Evolutionary conservation across 2,329 filamentous ascomycete genomes (phyloP), one percentile per base, ranked within the genome.

Genomic region (Phyllosticta ampelicida): DNA sequence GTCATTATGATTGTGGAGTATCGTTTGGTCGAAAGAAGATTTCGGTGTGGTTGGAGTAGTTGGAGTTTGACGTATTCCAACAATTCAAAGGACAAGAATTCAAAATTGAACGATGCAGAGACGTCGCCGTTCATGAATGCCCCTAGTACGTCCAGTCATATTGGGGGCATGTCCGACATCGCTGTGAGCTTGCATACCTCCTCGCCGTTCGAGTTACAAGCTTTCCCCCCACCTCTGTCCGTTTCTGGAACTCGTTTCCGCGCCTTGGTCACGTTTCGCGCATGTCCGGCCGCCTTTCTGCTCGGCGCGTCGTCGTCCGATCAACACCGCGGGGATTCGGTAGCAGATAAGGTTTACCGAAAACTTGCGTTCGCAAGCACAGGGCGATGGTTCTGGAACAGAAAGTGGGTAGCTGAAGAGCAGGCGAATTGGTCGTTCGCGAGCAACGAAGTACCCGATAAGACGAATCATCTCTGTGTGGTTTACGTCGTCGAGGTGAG

Each of bases 1-100:
- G 55, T n/a, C 55, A 58, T 58, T n/a, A 20, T 26, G 36, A n/a
- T 44, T n/a, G 36, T n/a, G n/a, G 13, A 44, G n/a, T 44, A 8
- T 44, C 11, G 4, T 16, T 44, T 44, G 36, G 36, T 2, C 11
- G n/a, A 20, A 16, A 18, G 2, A 49, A 2, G 50, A 19, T 18
- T 16, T 5, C 1, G n/a, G 3, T 2, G 16, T 11, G 28, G 29
- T 36, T n/a, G 54, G 26, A 26, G 36, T n/a, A 26, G n/a, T n/a
- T 8, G 23, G 23, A 4, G 23, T 4, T 26, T 26, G 10, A 23
- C 21, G 54, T n/a, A 18, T 48, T 18, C 23, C 6, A 29, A 10
- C 30, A 58, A 6, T 18, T 20, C 29, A n/a, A 10, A 2, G 16
- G 13, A 23, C 11, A n/a, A 2, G 6, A 44, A 10, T 5, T 18